phyloP scores from a whole-genome alignment of 2,329 filamentous ascomycete species.

The Pseudogymnoascus verrucosus region DNA sequence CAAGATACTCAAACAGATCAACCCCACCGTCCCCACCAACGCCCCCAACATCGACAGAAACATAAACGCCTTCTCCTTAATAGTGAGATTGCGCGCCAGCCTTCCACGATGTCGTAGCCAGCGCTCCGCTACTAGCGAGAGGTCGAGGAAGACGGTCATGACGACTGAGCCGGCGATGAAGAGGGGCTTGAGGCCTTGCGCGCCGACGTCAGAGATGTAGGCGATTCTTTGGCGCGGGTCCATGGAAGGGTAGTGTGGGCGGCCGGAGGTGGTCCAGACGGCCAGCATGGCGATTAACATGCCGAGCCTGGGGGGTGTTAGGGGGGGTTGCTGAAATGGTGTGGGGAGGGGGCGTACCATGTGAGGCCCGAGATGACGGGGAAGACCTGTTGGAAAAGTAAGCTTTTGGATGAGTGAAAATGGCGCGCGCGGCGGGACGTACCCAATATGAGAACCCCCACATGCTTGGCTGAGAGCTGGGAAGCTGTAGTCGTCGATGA shows the following conservation, averaged over 20 bases:
- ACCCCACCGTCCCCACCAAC: constrained; percentile 64
- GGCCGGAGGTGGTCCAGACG: constrained; percentile 54
- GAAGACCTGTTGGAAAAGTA: constrained; percentile 40
- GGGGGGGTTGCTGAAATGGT: constrained; percentile 18
- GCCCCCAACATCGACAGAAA: constrained; percentile 58
- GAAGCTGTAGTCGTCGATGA: not conserved
- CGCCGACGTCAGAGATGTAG: constrained; percentile 64
- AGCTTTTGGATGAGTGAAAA: not conserved
- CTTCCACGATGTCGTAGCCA: constrained; percentile 77
- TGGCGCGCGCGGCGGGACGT: constrained; percentile 26
- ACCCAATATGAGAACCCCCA: constrained; percentile 35
- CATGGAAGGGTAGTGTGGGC: constrained; percentile 56
- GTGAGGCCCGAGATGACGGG: constrained; percentile 59
- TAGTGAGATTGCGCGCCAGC: constrained; percentile 62
- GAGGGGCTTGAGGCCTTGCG: constrained; percentile 58
- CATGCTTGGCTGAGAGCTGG: constrained; percentile 18
- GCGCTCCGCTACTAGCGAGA: constrained; percentile 72
- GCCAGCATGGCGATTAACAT: constrained; percentile 64
- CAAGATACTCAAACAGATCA: constrained; percentile 79
- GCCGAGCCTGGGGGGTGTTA: constrained; percentile 38
- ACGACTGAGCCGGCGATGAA: constrained; percentile 66
- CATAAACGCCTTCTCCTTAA: constrained; percentile 54
- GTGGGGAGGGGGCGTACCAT: constrained; percentile 19
- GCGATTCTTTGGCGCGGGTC: constrained; percentile 49
- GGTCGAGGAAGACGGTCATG: constrained; percentile 72